Evolutionary conservation across 2,329 filamentous ascomycete genomes (phyloP).

Genomic region (Gaeumannomyces tritici): DNA sequence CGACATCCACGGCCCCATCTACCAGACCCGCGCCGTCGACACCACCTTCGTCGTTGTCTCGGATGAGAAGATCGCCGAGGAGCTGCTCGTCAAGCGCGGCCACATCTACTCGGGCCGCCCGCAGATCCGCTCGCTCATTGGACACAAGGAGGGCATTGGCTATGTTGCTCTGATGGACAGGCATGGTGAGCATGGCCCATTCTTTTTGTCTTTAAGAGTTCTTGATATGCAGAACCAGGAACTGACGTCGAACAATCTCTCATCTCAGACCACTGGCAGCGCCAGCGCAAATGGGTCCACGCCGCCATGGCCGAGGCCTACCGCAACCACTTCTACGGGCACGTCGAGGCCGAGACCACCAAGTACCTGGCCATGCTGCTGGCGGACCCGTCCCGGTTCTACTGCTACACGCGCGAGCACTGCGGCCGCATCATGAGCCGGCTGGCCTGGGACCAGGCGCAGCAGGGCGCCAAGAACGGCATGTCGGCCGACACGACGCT

Average conservation of each 20-base stretch:
- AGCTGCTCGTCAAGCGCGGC: conserved; percentile 37
- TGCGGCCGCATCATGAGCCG: conserved; percentile 40
- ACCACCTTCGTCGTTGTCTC: conserved; percentile 34
- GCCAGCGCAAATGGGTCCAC: conserved; percentile 41
- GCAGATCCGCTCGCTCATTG: conserved; percentile 37
- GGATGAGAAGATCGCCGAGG: conserved; percentile 36
- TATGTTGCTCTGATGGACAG: conserved; percentile 43
- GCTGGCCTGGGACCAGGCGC: conserved; percentile 39
- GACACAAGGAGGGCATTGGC: conserved; percentile 36
- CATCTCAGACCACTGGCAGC: conserved; percentile 32
- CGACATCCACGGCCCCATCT: conserved; percentile 31
- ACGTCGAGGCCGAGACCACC: conserved; percentile 35
- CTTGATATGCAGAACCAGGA: too few relatives aligned
- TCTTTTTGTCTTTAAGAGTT: too few relatives aligned
- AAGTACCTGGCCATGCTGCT: conserved; percentile 35
- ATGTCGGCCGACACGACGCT: conserved; percentile 36
- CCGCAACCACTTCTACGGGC: conserved; percentile 33
- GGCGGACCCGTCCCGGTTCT: conserved; percentile 34
- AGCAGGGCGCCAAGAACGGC: conserved; percentile 33
- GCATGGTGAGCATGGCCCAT: conserved; percentile 24
- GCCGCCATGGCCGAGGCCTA: conserved; percentile 30
- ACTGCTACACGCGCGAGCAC: conserved; percentile 35
- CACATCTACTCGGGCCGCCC: conserved; percentile 40
- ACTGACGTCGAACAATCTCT: conserved; percentile 1
- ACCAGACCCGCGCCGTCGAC: conserved; percentile 28